phyloP scores from a whole-genome alignment of 768 basidiomycete species.

The Boletus rubescentipes region DNA sequence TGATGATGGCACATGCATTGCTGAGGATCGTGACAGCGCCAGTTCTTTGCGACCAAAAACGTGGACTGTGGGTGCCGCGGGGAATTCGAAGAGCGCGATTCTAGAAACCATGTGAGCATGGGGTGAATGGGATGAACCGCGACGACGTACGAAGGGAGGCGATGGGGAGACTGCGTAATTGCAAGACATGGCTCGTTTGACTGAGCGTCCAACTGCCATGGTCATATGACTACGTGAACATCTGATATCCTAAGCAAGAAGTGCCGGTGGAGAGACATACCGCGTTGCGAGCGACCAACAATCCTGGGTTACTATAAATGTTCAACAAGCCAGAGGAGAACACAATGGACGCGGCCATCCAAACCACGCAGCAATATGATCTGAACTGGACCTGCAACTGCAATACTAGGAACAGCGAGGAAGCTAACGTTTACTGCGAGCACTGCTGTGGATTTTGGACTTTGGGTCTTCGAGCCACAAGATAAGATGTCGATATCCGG shows the following conservation, averaged over 20 bases:
- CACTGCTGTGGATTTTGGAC: conserved; percentile 22
- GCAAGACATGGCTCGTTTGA: conserved; percentile 2
- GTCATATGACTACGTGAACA: not conserved
- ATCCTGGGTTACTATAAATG: conserved; percentile 10
- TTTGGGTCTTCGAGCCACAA: conserved; percentile 1
- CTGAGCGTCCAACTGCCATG: conserved; percentile 3
- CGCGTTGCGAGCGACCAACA: not conserved
- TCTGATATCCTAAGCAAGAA: too few relatives aligned
- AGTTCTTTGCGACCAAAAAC: not conserved
- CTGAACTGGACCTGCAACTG: not conserved
- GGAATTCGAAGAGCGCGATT: too few relatives aligned
- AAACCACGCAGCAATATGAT: conserved; percentile 14
- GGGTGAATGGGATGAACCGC: too few relatives aligned
- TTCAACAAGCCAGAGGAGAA: conserved; percentile 11
- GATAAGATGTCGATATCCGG: not conserved
- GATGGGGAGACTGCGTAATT: conserved; percentile 13
- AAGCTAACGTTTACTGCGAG: conserved; percentile 17
- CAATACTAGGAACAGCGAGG: conserved; percentile 12
- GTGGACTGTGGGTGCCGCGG: too few relatives aligned
- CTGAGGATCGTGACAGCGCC: not conserved
- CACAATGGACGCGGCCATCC: conserved; percentile 10
- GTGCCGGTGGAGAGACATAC: conserved; percentile 1
- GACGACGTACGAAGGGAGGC: conserved; percentile 16
- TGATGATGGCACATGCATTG: not conserved
- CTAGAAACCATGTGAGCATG: too few relatives aligned